Conservation (phyloP, 106 monocot genomes). For the Allium fistulosum region DNA sequence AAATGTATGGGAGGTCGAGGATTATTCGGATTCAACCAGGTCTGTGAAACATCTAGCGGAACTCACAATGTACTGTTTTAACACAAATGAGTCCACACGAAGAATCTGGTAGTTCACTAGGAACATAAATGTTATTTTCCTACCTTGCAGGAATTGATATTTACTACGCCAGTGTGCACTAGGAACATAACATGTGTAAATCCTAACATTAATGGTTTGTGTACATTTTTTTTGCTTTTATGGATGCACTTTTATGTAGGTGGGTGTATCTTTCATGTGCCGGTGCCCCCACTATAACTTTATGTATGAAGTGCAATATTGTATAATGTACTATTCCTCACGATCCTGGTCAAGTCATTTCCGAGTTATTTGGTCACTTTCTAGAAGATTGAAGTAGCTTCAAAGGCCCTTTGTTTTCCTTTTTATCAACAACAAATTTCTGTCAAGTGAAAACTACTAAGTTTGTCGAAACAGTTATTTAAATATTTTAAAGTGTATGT, state of each 20-base stretch:
- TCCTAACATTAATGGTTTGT: not conserved
- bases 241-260: slow-evolving; percentile 6
- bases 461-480: too few species aligned
- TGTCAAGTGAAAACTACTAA: too few species aligned
- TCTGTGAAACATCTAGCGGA: too few species aligned
- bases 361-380: not conserved
- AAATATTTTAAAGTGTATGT: too few species aligned
- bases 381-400: not conserved
- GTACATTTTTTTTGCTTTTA: not conserved
- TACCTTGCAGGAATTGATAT: too few species aligned
- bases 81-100: too few species aligned
- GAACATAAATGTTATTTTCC: too few species aligned
- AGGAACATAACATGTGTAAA: slow-evolving; percentile 3
- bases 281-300: not conserved
- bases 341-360: not conserved
- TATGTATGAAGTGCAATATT: not conserved
- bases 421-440: too few species aligned
- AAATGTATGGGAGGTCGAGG: too few species aligned
- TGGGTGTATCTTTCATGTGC: not conserved
- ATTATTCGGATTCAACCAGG: too few species aligned
- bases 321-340: not conserved
- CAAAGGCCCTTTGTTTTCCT: not conserved
- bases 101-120: too few species aligned
- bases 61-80: too few species aligned
- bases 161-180: not conserved